These are phyloP conservation scores for Russula sp. DNA, from an alignment of 768 basidiomycete species.

Conservation along the genomic window DNA sequence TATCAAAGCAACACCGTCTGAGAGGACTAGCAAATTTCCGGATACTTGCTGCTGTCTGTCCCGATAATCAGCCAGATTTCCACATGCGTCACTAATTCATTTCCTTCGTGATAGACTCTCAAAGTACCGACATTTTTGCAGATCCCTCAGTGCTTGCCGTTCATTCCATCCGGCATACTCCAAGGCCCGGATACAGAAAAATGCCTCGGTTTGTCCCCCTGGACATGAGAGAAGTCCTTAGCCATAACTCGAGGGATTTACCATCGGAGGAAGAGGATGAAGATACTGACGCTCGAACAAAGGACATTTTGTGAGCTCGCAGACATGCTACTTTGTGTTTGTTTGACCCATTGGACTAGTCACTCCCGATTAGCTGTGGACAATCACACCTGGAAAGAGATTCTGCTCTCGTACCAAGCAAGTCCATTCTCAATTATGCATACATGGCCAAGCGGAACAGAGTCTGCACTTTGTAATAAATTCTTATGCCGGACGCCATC, in stretches of 20 bases:
- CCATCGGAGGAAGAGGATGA: not conserved
- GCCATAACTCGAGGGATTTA: not conserved
- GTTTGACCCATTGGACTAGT: not conserved
- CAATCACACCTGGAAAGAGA: not conserved
- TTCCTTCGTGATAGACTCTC: not conserved
- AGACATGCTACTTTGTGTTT: not conserved
- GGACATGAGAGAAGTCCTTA: not conserved
- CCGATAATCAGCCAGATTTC: not conserved
- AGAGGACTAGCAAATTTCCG: not conserved
- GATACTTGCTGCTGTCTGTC: not conserved
- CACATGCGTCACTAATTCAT: not conserved
- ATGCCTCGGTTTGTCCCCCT: not conserved
- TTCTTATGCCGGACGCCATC: not conserved
- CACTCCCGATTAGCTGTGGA: not conserved
- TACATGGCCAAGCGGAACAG: not conserved
- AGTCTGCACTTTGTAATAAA: not conserved
- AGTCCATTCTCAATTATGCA: not conserved
- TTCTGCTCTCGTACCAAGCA: not conserved
- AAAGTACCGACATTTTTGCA: not conserved
- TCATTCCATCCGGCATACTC: slow-evolving; percentile 6
- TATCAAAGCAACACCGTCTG: not conserved
- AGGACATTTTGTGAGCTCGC: not conserved
- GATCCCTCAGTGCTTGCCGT: slow-evolving; percentile 2
- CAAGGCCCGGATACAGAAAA: slow-evolving; percentile 1
- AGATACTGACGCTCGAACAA: not conserved